Evolutionary conservation across 352 stramenopile species (phyloP), one percentile per base, ranked within the genome.

Genomic region (Phytophthora pseudosyringae): DNA sequence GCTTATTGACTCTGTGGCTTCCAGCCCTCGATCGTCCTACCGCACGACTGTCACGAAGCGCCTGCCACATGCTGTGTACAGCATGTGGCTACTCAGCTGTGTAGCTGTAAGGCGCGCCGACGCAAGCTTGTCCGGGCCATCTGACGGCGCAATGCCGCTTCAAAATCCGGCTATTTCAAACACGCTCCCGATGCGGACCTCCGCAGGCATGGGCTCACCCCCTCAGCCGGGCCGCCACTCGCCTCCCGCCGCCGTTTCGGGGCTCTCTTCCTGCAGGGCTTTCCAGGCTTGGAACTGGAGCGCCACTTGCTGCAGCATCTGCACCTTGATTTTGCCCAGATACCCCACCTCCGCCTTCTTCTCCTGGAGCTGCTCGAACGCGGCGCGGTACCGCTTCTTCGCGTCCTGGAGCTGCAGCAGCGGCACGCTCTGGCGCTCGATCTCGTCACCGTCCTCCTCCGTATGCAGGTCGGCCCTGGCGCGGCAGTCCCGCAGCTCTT

Each of bases 281-380:
- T 43, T 83, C 79, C 81, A 90, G 2, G 18, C n/a, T 28, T 90
- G 69, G 18, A 88, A 89, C 16, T 79, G 78, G 43, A 63, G 66
- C 28, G 76, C 82, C 44, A 89, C 68, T n/a, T 75, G 65, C 52
- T 75, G 66, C 48, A 90, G 65, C 77, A 90, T 88, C 56, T 90
- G 79, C 50, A 75, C 73, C 56, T 84, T 87, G 59, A 88, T 82
- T 52, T 86, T 85, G 47, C 62, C 41, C 39, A 90, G 36, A 53
- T 88, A 88, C 8, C 59, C 53, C 52, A 84, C 58, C 51, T 90
- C 79, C 32, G 78, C 77, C 45, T 78, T 83, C 44, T 77, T 80
- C 73, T 87, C 75, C 36, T 79, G 65, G 48, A 88, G 81, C 29
- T 59, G 55, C 46, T 88, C 78, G 55, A 77, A 87, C 10, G 26